These are phyloP conservation scores for Colletotrichum graminicola DNA, from an alignment of 2,329 filamentous ascomycete species.

Conservation along the genomic window DNA sequence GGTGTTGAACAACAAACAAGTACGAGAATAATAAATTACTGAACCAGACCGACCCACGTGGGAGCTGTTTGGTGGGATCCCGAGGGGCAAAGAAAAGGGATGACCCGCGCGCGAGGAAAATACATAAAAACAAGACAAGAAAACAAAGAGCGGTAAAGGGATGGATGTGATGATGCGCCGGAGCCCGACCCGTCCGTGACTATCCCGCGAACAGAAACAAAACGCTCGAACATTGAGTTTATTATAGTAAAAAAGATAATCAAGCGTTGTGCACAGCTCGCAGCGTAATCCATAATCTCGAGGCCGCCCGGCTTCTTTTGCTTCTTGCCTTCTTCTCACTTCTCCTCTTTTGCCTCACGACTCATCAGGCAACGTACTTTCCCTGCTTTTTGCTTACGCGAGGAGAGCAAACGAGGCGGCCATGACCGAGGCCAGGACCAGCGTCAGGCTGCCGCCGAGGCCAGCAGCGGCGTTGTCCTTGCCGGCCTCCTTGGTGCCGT, in stretches of 20 bases:
- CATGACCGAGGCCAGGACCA: slow-evolving; percentile 31
- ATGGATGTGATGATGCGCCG: slow-evolving; percentile 4
- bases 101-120: slow-evolving; percentile 3
- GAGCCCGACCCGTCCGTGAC: slow-evolving; percentile 2
- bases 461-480: slow-evolving; percentile 24
- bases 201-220: slow-evolving; percentile 19
- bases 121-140: no score
- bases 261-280: slow-evolving; percentile 24
- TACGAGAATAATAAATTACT: slow-evolving; percentile 25
- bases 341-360: neutral
- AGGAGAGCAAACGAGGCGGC: slow-evolving; percentile 33
- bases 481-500: slow-evolving; percentile 29
- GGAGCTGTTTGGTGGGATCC: slow-evolving; percentile 15
- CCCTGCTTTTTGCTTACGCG: slow-evolving; percentile 18
- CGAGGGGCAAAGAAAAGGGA: neutral
- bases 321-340: neutral
- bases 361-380: neutral
- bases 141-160: neutral
- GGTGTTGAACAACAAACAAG: neutral
- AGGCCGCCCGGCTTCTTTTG: neutral
- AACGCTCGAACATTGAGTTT: neutral
- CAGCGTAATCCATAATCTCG: slow-evolving; percentile 12
- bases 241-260: slow-evolving; percentile 1
- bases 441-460: slow-evolving; percentile 25
- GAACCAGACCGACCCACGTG: slow-evolving; percentile 35